These are phyloP conservation scores for Kazachstania africana DNA, from an alignment of 805 yeast species.

Conservation along the genomic window DNA sequence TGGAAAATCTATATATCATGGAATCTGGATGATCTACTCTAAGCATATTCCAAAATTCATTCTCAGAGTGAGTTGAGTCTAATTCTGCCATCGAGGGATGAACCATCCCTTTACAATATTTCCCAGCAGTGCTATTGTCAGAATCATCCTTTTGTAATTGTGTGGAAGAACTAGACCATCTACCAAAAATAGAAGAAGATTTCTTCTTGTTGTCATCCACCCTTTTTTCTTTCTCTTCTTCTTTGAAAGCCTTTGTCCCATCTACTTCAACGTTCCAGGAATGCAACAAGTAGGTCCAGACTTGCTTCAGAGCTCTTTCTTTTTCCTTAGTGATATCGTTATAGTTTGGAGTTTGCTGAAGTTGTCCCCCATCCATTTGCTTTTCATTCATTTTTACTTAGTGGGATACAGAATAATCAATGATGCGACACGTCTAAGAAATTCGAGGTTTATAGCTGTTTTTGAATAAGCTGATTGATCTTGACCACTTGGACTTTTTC, in stretches of 20 bases:
- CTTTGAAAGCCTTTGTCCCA: slow-evolving; percentile 15
- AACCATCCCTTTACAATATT: slow-evolving; percentile 29
- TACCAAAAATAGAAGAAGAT: slow-evolving; percentile 4
- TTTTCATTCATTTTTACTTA: too few relatives aligned
- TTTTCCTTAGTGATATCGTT: slow-evolving; percentile 36
- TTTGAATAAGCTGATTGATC: too few relatives aligned
- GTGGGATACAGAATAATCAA: too few relatives aligned
- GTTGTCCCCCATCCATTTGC: too few relatives aligned
- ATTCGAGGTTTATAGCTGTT: too few relatives aligned
- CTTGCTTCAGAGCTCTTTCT: slow-evolving; percentile 53
- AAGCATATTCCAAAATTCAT: slow-evolving; percentile 45
- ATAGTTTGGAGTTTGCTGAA: slow-evolving; percentile 2
- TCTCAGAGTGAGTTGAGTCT: slow-evolving; percentile 39
- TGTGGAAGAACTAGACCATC: slow-evolving; percentile 1
- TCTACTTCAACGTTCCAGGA: slow-evolving; percentile 41
- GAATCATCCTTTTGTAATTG: background rate
- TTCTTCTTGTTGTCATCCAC: slow-evolving; percentile 1
- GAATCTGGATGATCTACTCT: slow-evolving; percentile 80
- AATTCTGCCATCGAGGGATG: slow-evolving; percentile 40
- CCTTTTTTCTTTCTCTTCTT: background rate
- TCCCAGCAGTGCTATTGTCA: slow-evolving; percentile 6
- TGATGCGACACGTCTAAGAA: too few relatives aligned
- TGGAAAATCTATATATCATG: slow-evolving; percentile 56
- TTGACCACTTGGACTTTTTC: too few relatives aligned
- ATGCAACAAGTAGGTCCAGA: slow-evolving; percentile 55